Conservation (phyloP, 2,329 filamentous ascomycete species). For the Davidsoniella australis region DNA sequence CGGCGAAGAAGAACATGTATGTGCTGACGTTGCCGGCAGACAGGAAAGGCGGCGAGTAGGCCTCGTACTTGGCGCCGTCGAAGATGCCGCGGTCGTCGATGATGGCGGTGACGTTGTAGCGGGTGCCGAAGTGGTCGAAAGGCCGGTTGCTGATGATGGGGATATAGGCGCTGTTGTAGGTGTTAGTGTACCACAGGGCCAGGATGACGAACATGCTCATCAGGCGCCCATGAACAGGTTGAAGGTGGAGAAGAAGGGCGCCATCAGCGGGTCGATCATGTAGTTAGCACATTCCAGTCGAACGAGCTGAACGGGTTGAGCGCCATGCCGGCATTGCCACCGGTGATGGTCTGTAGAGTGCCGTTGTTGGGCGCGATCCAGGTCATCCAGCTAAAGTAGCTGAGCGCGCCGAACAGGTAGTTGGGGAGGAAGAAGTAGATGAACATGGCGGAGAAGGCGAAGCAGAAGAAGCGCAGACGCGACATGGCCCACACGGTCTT, state of each 20-base stretch:
- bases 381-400: slow-evolving; percentile 33
- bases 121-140: slow-evolving; percentile 29
- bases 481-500: slow-evolving; percentile 24
- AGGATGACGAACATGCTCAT: slow-evolving; percentile 36
- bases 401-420: slow-evolving; percentile 31
- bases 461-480: slow-evolving; percentile 30
- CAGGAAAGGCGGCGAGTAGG: slow-evolving; percentile 35
- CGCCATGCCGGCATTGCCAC: slow-evolving; percentile 22
- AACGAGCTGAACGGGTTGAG: slow-evolving; percentile 26
- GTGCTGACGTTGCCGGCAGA: slow-evolving; percentile 31
- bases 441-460: slow-evolving; percentile 30
- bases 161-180: slow-evolving; percentile 38
- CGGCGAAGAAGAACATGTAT: slow-evolving; percentile 39
- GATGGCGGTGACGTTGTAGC: slow-evolving; percentile 29
- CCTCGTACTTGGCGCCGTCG: slow-evolving; percentile 27
- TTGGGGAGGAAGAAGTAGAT: slow-evolving; percentile 37
- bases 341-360: slow-evolving; percentile 22
- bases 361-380: slow-evolving; percentile 32
- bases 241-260: slow-evolving; percentile 40
- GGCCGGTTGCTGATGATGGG: slow-evolving; percentile 35
- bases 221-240: slow-evolving; percentile 44
- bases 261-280: slow-evolving; percentile 24
- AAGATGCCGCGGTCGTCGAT: slow-evolving; percentile 28
- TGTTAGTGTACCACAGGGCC: slow-evolving; percentile 40
- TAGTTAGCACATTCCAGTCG: slow-evolving; percentile 26